Evolutionary conservation across 2,329 filamentous ascomycete species (phyloP).

Genomic region (Sporothrix variecibatus): DNA sequence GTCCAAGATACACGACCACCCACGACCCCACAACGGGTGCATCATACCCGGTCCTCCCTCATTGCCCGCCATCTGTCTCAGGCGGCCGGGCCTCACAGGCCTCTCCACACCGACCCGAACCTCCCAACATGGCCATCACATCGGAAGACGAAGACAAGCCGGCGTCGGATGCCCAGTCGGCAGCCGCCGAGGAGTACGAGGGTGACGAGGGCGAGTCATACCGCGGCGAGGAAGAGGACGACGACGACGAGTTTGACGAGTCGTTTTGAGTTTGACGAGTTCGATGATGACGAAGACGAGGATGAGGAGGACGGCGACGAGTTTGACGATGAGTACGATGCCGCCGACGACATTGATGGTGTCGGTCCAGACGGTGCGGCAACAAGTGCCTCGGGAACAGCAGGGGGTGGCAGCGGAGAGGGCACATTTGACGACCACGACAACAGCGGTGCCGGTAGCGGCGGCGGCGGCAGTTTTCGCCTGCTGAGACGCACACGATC

Average conservation of each 20-base stretch:
- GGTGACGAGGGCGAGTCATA: slow-evolving; percentile 35
- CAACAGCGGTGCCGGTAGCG: slow-evolving; percentile 32
- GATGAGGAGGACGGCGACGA: slow-evolving; percentile 38
- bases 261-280: slow-evolving; percentile 26
- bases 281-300: slow-evolving; percentile 36
- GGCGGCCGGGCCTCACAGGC: background rate
- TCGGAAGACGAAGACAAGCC: slow-evolving; percentile 32
- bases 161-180: slow-evolving; percentile 28
- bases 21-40: background rate
- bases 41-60: background rate
- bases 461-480: slow-evolving; percentile 29
- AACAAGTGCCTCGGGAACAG: slow-evolving; percentile 30
- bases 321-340: slow-evolving; percentile 37
- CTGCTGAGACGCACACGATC: slow-evolving; percentile 15
- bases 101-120: background rate
- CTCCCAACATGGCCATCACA: slow-evolving; percentile 18
- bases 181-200: slow-evolving; percentile 32
- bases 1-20: background rate
- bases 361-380: slow-evolving; percentile 1
- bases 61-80: background rate
- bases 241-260: slow-evolving; percentile 27
- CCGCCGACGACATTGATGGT: slow-evolving; percentile 20
- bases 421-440: slow-evolving; percentile 36
- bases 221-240: slow-evolving; percentile 29
- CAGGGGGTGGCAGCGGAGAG: slow-evolving; percentile 13